phyloP scores from a whole-genome alignment of 2,329 filamentous ascomycete species.

The Ascochyta koolunga region DNA sequence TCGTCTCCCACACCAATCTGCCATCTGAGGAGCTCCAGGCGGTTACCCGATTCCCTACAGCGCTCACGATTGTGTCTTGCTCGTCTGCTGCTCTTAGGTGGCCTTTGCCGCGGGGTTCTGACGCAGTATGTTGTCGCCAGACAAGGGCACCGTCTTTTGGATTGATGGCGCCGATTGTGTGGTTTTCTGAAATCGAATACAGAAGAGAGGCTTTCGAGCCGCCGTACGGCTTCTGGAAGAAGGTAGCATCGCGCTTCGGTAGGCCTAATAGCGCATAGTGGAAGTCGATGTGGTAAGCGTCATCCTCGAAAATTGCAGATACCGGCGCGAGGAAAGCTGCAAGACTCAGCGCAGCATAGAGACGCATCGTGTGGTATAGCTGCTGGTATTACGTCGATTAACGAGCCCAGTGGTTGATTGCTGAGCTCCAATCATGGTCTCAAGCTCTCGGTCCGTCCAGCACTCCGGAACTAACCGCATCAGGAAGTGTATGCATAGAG shows the following conservation, averaged over 20 bases:
- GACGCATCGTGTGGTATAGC: slow-evolving; percentile 42
- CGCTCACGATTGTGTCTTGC: slow-evolving; percentile 78
- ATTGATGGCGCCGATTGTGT: slow-evolving; percentile 85
- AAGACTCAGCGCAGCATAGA: slow-evolving; percentile 43
- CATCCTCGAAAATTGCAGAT: slow-evolving; percentile 81
- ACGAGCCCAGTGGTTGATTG: slow-evolving; percentile 7
- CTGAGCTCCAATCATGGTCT: slow-evolving; percentile 9
- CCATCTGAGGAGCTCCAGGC: slow-evolving; percentile 87
- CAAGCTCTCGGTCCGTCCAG: neutral
- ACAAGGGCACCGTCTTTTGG: slow-evolving; percentile 82
- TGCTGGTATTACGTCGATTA: slow-evolving; percentile 6
- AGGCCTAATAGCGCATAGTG: slow-evolving; percentile 88
- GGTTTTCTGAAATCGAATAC: slow-evolving; percentile 86
- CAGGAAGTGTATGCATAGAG: neutral
- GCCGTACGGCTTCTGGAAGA: slow-evolving; percentile 87
- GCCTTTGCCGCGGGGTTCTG: slow-evolving; percentile 37
- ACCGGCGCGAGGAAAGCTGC: slow-evolving; percentile 57
- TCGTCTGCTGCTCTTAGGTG: slow-evolving; percentile 76
- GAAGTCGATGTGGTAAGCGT: slow-evolving; percentile 91
- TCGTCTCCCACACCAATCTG: slow-evolving; percentile 74
- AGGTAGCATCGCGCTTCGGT: slow-evolving; percentile 81
- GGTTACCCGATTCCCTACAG: slow-evolving; percentile 71
- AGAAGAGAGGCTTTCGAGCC: slow-evolving; percentile 86
- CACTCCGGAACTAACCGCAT: neutral
- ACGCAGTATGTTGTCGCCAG: slow-evolving; percentile 81